phyloP scores from a whole-genome alignment of 2,329 filamentous ascomycete genomes.

The Neopestalotiopsis clavispora region DNA sequence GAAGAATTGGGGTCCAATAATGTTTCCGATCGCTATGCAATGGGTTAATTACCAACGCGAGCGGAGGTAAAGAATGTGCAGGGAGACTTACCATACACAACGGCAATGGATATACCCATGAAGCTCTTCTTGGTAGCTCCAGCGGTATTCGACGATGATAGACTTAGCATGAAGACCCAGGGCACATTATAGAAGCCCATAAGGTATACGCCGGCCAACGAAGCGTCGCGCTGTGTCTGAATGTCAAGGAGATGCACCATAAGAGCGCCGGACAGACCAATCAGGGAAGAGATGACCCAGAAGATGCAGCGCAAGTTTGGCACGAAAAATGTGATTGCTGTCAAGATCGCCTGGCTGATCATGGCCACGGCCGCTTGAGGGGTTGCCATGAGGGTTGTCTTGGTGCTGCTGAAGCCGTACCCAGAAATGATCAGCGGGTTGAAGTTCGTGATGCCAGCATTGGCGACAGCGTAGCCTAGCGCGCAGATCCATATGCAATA shows the following conservation, averaged over 20 bases:
- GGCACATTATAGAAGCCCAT: conserved; percentile 32
- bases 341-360: not conserved
- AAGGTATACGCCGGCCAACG: not conserved
- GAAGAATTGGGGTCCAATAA: conserved; percentile 37
- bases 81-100: conserved; percentile 28
- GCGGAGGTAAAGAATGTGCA: not conserved
- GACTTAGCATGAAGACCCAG: conserved; percentile 34
- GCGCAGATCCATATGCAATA: not conserved
- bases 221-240: not conserved
- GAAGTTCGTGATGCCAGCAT: not conserved
- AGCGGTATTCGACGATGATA: conserved; percentile 35
- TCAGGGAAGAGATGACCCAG: not conserved
- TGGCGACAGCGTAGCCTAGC: not conserved
- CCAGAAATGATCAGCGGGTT: not conserved
- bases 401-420: not conserved
- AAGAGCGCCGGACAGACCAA: not conserved
- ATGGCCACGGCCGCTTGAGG: not conserved
- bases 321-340: not conserved
- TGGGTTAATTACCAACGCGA: not conserved
- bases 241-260: not conserved
- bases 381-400: not conserved
- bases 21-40: conserved; percentile 31
- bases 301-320: not conserved
- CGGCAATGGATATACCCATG: conserved; percentile 32
- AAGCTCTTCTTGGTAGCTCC: conserved; percentile 38